These are phyloP conservation scores for Tolypocladium album DNA, from an alignment of 2,329 filamentous ascomycete genomes.

Conservation along the genomic window DNA sequence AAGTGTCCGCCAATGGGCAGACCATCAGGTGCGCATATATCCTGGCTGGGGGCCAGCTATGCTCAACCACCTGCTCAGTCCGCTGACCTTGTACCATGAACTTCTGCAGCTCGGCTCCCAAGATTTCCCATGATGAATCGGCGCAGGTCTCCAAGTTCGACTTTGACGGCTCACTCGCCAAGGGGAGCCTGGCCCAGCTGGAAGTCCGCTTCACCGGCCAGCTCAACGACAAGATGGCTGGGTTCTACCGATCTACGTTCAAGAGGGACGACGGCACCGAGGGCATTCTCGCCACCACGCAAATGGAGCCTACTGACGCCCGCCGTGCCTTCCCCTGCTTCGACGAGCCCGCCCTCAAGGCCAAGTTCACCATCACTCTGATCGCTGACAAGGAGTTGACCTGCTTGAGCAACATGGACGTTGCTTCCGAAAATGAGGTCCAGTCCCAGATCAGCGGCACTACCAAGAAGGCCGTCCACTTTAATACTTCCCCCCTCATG, in stretches of 20 bases:
- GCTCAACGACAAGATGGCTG: constrained; percentile 91
- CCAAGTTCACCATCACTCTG: constrained; percentile 82
- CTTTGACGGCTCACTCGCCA: constrained; percentile 61
- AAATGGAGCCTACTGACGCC: constrained; percentile 95
- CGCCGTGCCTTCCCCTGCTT: constrained; percentile 92
- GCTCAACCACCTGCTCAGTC: not conserved
- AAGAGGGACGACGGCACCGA: constrained; percentile 70
- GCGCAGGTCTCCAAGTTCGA: constrained; percentile 73
- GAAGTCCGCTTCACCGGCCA: constrained; percentile 56
- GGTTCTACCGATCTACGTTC: constrained; percentile 94
- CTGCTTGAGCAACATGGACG: constrained; percentile 95
- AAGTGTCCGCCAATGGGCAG: constrained; percentile 32
- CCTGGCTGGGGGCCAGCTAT: too few relatives aligned
- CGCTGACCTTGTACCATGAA: constrained; percentile 2
- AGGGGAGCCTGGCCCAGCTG: constrained; percentile 63
- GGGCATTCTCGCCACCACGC: constrained; percentile 77
- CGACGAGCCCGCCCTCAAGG: constrained; percentile 90
- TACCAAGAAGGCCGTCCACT: constrained; percentile 69
- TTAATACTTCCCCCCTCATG: constrained; percentile 88
- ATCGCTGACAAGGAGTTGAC: constrained; percentile 85
- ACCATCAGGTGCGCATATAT: constrained; percentile 29
- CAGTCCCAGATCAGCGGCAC: constrained; percentile 19
- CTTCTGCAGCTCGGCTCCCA: constrained; percentile 10
- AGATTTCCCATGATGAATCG: constrained; percentile 64
- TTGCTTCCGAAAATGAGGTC: constrained; percentile 66